phyloP scores from a whole-genome alignment of 2,329 filamentous ascomycete genomes.

The Remersonia thermophila region DNA sequence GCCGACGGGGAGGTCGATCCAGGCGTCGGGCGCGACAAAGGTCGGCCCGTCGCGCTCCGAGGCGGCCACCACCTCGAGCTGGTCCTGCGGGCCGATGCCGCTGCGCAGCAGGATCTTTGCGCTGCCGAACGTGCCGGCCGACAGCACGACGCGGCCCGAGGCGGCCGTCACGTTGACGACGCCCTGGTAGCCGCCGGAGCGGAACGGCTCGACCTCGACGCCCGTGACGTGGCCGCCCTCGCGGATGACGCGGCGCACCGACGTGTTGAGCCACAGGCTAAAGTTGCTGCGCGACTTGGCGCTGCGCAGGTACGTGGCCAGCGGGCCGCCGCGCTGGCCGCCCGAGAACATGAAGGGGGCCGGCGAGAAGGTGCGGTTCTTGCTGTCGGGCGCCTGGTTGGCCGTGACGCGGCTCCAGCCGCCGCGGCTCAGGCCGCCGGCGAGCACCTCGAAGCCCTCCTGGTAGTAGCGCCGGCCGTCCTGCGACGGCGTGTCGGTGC shows the following conservation, averaged over 20 bases:
- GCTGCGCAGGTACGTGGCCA: conserved; percentile 52
- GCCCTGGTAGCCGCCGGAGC: conserved; percentile 38
- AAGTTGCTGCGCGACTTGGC: conserved; percentile 47
- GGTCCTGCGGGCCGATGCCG: conserved; percentile 47
- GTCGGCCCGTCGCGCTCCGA: conserved; percentile 30
- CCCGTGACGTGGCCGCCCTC: conserved; percentile 45
- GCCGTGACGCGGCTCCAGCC: conserved; percentile 49
- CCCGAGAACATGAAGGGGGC: conserved; percentile 51
- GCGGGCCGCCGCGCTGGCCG: conserved; percentile 50
- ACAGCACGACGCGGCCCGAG: conserved; percentile 48
- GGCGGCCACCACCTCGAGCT: conserved; percentile 32
- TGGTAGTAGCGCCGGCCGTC: conserved; percentile 51
- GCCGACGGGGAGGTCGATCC: conserved; percentile 38
- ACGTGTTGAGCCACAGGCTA: conserved; percentile 47
- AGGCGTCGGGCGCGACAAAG: conserved; percentile 31
- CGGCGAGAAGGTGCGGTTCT: conserved; percentile 49
- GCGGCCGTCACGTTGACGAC: conserved; percentile 42
- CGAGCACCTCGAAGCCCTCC: conserved; percentile 46
- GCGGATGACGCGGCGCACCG: conserved; percentile 48
- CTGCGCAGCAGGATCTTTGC: conserved; percentile 50
- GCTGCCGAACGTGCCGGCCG: conserved; percentile 49
- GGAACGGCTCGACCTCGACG: conserved; percentile 40
- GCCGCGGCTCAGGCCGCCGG: conserved; percentile 37
- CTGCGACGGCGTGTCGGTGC: conserved; percentile 46
- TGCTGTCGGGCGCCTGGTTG: conserved; percentile 43